Conservation (phyloP, 192 early-diverging fungal genomes). For the Funneliformis mosseae region DNA sequence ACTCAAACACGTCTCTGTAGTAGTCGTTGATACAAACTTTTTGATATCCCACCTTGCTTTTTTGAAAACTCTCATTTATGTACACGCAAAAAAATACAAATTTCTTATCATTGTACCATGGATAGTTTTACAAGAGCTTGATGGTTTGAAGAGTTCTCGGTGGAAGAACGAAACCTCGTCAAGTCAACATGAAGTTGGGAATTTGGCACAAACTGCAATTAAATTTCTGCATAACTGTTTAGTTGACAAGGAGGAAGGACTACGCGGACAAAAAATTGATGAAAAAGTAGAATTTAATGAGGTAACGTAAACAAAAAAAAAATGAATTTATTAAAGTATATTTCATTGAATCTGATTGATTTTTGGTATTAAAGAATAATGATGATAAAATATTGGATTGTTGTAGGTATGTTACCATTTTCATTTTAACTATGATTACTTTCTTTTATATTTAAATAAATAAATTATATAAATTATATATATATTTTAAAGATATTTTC, state of each 20-base stretch:
- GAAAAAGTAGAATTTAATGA: constrained; percentile 43
- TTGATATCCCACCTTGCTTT: constrained; percentile 56
- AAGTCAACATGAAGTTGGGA: constrained; percentile 35
- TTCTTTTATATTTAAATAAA: background rate
- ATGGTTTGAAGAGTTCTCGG: constrained; percentile 49
- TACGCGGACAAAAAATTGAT: constrained; percentile 55
- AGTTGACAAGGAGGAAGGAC: constrained; percentile 27
- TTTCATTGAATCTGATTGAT: background rate
- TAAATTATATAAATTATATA: too few species aligned
- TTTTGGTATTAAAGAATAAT: constrained; percentile 36
- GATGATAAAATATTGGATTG: constrained; percentile 64
- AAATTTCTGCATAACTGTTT: constrained; percentile 51
- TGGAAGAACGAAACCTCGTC: constrained; percentile 21
- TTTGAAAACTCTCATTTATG: constrained; percentile 42
- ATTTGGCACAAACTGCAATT: constrained; percentile 53
- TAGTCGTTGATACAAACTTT: constrained; percentile 60
- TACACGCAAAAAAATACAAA: constrained; percentile 13
- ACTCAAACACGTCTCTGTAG: constrained; percentile 8
- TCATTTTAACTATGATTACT: too few species aligned
- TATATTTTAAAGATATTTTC: constrained; percentile 42
- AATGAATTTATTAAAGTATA: background rate
- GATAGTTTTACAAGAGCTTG: constrained; percentile 60
- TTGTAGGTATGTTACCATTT: constrained; percentile 46
- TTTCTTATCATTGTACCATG: constrained; percentile 58
- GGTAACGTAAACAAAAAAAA: constrained; percentile 21